Conservation (phyloP, 2,329 filamentous ascomycete species). For the Calonectria ilicicola region DNA sequence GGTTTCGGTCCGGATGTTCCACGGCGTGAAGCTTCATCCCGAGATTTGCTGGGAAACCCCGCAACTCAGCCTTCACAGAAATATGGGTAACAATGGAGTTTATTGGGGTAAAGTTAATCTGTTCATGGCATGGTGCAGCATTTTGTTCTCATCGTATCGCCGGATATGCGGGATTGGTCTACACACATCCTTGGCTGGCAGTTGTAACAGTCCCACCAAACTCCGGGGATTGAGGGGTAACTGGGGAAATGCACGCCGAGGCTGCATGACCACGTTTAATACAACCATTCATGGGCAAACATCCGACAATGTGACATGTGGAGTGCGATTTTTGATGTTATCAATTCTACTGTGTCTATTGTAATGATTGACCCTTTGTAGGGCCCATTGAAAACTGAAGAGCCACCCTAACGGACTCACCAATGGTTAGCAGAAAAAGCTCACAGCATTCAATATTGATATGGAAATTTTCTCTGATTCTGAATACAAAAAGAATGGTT, state of each 20-base stretch:
- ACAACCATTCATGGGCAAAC: not conserved
- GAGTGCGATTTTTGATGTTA: not conserved
- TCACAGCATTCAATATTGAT: too few relatives aligned
- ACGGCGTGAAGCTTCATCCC: not conserved
- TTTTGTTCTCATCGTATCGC: not conserved
- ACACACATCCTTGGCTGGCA: not conserved
- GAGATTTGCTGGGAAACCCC: not conserved
- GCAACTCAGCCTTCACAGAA: not conserved
- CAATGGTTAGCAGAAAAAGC: too few relatives aligned
- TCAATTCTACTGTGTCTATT: not conserved
- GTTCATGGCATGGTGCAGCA: not conserved
- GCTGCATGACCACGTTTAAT: not conserved
- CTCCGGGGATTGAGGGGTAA: not conserved
- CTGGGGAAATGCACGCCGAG: not conserved
- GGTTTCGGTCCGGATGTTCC: conserved; percentile 13
- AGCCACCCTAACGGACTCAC: too few relatives aligned
- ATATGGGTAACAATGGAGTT: not conserved
- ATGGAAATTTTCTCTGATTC: too few relatives aligned
- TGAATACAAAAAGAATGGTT: too few relatives aligned
- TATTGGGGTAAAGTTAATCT: not conserved
- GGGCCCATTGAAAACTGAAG: not conserved
- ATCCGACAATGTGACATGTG: not conserved
- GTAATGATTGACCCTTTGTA: too few relatives aligned
- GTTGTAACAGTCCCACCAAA: not conserved
- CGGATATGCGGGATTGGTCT: not conserved